These are phyloP conservation scores for Eragrostis curvula DNA, from an alignment of 176 grass and related monocot genomes.

Conservation along the genomic window DNA sequence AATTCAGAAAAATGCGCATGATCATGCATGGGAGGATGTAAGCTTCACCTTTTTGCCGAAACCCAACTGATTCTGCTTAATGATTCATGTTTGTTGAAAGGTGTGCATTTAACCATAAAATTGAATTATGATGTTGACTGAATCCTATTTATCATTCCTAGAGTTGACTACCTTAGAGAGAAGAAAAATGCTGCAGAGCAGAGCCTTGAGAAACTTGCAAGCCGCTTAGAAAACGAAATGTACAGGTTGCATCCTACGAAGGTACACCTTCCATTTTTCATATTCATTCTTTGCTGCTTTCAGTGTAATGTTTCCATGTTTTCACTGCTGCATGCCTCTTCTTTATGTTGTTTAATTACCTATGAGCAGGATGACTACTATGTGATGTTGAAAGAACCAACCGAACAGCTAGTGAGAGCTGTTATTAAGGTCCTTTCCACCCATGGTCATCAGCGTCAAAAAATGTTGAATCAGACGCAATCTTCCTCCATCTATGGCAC, in stretches of 20 bases:
- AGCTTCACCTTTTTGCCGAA: conserved; percentile 12
- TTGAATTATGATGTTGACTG: conserved; percentile 32
- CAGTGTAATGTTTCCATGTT: conserved; percentile 14
- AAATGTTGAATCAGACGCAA: conserved; percentile 40
- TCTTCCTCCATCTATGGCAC: conserved; percentile 50
- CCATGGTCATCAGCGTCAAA: conserved; percentile 38
- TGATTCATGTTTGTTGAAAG: not conserved
- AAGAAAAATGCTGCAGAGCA: not conserved
- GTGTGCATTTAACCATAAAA: not conserved
- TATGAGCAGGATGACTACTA: conserved; percentile 62
- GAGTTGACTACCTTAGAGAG: not conserved
- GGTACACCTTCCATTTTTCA: conserved; percentile 40
- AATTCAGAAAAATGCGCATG: conserved; percentile 34
- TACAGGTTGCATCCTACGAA: conserved; percentile 29
- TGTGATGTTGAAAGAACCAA: conserved; percentile 38
- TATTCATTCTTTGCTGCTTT: conserved; percentile 24
- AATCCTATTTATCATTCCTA: conserved; percentile 35
- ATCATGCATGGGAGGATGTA: conserved; percentile 53
- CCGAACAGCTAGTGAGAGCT: conserved; percentile 24
- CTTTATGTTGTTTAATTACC: not conserved
- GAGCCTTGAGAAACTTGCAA: not conserved
- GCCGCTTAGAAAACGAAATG: conserved; percentile 20
- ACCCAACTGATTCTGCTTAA: not conserved
- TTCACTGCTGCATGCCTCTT: conserved; percentile 6
- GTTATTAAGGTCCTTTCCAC: conserved; percentile 13